Evolutionary conservation across 2,329 filamentous ascomycete genomes (phyloP), one percentile per base, ranked within the genome.

Genomic region (Fonsecaea multimorphosa): DNA sequence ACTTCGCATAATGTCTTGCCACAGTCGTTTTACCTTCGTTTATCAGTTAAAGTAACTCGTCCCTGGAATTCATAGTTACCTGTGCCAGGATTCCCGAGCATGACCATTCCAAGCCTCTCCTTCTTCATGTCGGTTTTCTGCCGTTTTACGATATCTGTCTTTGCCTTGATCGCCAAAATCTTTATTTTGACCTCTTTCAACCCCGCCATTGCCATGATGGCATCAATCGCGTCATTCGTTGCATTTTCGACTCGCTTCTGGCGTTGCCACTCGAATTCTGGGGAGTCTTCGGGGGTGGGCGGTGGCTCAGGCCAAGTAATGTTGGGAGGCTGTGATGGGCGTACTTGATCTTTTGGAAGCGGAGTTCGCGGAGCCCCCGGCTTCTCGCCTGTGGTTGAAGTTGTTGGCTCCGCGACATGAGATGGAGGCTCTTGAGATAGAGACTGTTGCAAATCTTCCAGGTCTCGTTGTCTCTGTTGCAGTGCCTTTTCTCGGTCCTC

Each of bases 41-140:
- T 40, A 46, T 72, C 34, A 72, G 59, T 49, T 60, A 4, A n/a
- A 12, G 40, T n/a, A 51, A 32, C 34, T 32, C 29, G 31, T 55
- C 11, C 72, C 27, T 34, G 49, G 32, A 60, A 32, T 24, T 46
- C 11, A 38, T 5, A 44, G 24, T 59, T 76, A 85, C 89, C 89
- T 63, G 90, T 93, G 2, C 91, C 91, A 0, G 91, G 90, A 70
- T 93, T 93, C 0, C 91, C 91, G 0, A 93, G 77, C 2, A 93
- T 76, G 0, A 83, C 82, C 0, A 85, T 83, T 7, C 88, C 85
- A 58, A 89, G 87, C 1, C 91, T 79, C 66, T 92, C 87, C 0
- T 79, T 76, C 0, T 76, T 78, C 0, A 90, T 73, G 1, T 86
- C 81, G 0, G 85, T 76, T 0, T 78, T 78, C 73, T 92, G 90